phyloP scores from a whole-genome alignment of 2,329 filamentous ascomycete species.

The Alternaria triticimaculans region DNA sequence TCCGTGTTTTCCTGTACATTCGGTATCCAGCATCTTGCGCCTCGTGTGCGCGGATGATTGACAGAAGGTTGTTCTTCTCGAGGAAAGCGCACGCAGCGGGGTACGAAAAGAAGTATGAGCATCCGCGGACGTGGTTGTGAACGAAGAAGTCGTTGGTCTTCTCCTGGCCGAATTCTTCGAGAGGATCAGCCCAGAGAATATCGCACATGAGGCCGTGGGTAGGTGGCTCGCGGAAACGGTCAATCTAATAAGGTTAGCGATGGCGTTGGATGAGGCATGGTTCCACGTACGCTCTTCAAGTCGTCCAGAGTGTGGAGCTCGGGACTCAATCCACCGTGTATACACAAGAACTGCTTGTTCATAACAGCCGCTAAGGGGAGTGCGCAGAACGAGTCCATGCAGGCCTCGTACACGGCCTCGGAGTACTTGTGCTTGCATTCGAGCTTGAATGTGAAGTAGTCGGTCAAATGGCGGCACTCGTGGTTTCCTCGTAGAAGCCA shows the following conservation, averaged over 20 bases:
- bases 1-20: conserved; percentile 99
- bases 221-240: conserved; percentile 95
- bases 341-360: conserved; percentile 99
- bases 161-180: conserved; percentile 98
- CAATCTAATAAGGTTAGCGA: conserved; percentile 67
- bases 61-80: conserved; percentile 98
- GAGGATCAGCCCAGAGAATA: conserved; percentile 96
- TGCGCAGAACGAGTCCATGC: conserved; percentile 97
- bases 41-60: conserved; percentile 96
- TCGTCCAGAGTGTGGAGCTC: conserved; percentile 97
- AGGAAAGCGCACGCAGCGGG: conserved; percentile 95
- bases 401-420: conserved; percentile 93
- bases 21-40: conserved; percentile 98
- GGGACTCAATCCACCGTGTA: conserved; percentile 94
- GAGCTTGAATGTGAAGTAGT: conserved; percentile 99
- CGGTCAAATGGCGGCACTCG: conserved; percentile 97
- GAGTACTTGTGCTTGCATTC: conserved; percentile 99
- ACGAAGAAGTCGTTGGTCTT: conserved; percentile 98
- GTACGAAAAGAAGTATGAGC: conserved; percentile 99
- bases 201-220: conserved; percentile 99
- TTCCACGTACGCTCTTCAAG: conserved; percentile 74
- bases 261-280: neutral
- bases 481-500: conserved; percentile 98
- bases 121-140: conserved; percentile 97
- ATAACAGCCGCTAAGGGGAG: conserved; percentile 94